Evolutionary conservation across 2,329 filamentous ascomycete genomes (phyloP), one percentile per base, ranked within the genome.

Genomic region (Sporothrix variecibatus): DNA sequence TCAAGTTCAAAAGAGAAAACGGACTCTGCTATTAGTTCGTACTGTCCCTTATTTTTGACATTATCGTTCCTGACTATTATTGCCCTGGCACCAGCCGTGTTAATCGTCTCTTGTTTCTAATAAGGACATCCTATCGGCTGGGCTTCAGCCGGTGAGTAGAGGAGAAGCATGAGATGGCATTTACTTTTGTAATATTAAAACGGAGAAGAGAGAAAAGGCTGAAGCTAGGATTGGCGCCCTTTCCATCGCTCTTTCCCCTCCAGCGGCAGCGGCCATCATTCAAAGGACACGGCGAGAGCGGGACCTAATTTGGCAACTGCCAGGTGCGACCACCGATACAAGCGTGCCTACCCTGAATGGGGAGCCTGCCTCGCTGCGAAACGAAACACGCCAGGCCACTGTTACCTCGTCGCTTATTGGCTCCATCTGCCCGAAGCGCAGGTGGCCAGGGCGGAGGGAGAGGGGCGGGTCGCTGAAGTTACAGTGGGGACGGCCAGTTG

Each of bases 391-490:
- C 62, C n/a, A 53, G 67, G 12, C 31, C 34, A 12, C 20, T 60
- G 38, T 71, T 34, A 20, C 49, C 20, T 15, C 23, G 56, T 34
- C 64, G 53, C 72, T 78, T 67, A 80, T 80, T 79, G 79, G 78
- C 76, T 80, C 79, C 79, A 34, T 80, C 77, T 73, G 79, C 71
- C 79, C 79, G 79, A 79, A 77, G 75, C 70, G 43, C 53, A 49
- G 23, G 49, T 31, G 43, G 23, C 53, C 46, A 71, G 72, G 73
- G 62, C 40, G 65, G 65, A 72, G 49, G 72, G 72, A 76, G 71
- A 64, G 34, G 53, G 56, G 62, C 40, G 56, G 43, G 43, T 49
- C 43, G 20, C 43, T 49, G 40, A 56, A 56, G 11, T 28, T 46
- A 46, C 38, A 46, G 62, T 28, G 62, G 62, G 5, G 62, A 67